Evolutionary conservation across 1,284 basidiomycete genomes (phyloP), one percentile per base, ranked within the genome.

Genomic region (Rhodotorula sp.): DNA sequence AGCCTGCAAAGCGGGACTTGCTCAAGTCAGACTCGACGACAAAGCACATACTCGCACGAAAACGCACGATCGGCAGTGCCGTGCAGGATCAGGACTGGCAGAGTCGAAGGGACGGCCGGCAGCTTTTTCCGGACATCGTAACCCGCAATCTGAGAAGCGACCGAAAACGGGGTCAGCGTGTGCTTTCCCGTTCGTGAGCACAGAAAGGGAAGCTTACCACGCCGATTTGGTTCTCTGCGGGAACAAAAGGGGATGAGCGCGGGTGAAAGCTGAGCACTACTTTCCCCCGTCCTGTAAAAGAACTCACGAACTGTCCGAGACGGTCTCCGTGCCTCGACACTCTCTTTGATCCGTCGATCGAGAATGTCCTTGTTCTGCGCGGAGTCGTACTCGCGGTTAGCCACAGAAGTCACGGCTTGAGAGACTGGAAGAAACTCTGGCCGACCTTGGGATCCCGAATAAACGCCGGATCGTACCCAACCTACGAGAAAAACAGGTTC

Each of bases 71-170:
- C 74, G 29, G 68, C 59, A 5, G 57, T 66, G 14, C 74, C 74
- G 62, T 76, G 74, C 14, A 76, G 31, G 39, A 72, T 34, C 26
- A 76, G 64, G 31, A 76, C 68, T 0, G 74, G 74, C 5, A 74
- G 43, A 2, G 69, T 59, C 10, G 70, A 31, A 1, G 72, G 72
- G 15, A 74, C 64, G 3, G 69, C 31, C 1, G 31, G 21, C 1
- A 76, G 65, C 26, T 62, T 8, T 14, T 64, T 66, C 7, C 74
- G 72, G 20, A 76, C 70, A 58, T 76, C 70, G 70, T 76, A 76
- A 12, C 64, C 65, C 1, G 70, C 69, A 48, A 76, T 76, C 71
- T 74, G 64, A 15, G 2, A 15, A 15, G 26, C 52, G 21, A 20
- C n/a, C 15, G 39, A 10, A 8, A 10, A 8, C n/a, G 52, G 21